A percentile compares a stretch with the other conserved stretches of the same genome.
Evolutionary conservation across 164 flowering plant species (phyloP).

Genomic region (Cinnamomum micranthum): DNA sequence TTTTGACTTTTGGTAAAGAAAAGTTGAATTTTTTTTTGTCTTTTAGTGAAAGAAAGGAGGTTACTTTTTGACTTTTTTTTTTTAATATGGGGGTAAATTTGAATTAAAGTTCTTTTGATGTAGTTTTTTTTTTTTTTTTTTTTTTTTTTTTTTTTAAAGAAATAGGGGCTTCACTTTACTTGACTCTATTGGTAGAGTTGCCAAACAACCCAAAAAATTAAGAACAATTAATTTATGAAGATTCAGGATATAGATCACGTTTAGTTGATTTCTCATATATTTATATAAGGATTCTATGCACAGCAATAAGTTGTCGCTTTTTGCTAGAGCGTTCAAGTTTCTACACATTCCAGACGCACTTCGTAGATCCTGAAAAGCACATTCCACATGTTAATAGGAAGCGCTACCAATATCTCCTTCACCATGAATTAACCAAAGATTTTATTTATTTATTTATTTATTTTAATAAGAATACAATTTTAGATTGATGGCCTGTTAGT

Average conservation of each 20-base stretch:
- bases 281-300: neutral
- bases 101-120: no score
- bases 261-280: neutral
- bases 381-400: neutral
- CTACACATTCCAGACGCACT: constrained; percentile 91
- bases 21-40: no score
- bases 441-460: neutral
- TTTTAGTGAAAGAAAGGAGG: no score
- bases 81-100: no score
- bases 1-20: no score
- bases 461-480: neutral
- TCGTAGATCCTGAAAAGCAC: constrained; percentile 56
- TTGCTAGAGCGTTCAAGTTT: constrained; percentile 76
- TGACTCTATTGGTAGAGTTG: no score
- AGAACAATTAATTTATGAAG: neutral
- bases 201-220: no score
- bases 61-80: no score
- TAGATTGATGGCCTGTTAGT: neutral
- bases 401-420: constrained; percentile 5
- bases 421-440: neutral
- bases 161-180: no score
- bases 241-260: neutral
- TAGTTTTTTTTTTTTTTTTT: no score
- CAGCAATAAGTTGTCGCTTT: neutral
- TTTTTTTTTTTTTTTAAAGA: no score